These are phyloP conservation scores for Auriscalpium vulgare DNA, from an alignment of 768 basidiomycete species.

Conservation along the genomic window DNA sequence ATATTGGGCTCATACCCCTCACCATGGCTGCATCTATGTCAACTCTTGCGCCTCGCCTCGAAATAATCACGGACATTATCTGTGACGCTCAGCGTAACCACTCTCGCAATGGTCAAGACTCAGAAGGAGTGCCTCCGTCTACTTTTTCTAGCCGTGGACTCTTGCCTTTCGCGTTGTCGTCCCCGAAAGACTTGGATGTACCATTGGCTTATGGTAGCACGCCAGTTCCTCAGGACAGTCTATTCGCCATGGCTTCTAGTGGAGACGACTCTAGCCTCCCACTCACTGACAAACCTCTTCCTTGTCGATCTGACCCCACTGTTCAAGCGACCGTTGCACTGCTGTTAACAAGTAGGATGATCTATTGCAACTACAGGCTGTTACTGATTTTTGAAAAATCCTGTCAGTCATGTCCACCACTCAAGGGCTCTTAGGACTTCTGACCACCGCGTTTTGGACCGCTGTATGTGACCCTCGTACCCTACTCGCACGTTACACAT, in stretches of 20 bases:
- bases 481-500: not conserved
- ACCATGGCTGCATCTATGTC: conserved; percentile 46
- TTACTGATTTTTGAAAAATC: too few species aligned
- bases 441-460: conserved; percentile 2
- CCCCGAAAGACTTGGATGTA: not conserved
- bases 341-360: not conserved
- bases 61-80: conserved; percentile 65
- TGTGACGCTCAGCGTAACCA: conserved; percentile 38
- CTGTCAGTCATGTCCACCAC: not conserved
- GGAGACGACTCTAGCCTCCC: not conserved
- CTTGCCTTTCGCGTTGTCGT: not conserved
- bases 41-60: conserved; percentile 61
- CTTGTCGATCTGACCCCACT: not conserved
- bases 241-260: too few species aligned
- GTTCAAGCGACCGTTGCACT: conserved; percentile 1
- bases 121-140: not conserved
- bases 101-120: not conserved
- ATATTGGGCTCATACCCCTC: conserved; percentile 46
- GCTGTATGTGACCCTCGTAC: not conserved
- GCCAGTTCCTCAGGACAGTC: not conserved
- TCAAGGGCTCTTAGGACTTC: not conserved
- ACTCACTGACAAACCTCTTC: not conserved
- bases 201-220: not conserved
- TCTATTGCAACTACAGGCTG: not conserved
- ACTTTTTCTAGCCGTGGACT: too few species aligned